Evolutionary conservation across 352 stramenopile genomes (phyloP).

Genomic region (Pythium diclinum): DNA sequence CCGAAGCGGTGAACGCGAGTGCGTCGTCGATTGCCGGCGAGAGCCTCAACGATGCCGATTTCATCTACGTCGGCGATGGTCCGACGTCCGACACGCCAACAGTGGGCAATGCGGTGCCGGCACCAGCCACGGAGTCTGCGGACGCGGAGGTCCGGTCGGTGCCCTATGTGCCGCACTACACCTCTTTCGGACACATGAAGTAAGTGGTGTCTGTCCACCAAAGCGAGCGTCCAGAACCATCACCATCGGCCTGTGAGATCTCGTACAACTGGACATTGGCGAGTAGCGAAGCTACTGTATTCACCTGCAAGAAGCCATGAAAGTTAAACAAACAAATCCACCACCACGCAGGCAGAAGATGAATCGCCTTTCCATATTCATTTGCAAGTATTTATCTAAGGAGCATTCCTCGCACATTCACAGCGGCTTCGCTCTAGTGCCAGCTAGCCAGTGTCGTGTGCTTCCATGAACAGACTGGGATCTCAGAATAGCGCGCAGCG

Average conservation of each 20-base stretch:
- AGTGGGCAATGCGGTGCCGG: not conserved
- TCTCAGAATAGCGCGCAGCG: not conserved
- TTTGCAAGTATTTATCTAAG: too few species aligned
- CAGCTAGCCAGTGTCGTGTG: too few species aligned
- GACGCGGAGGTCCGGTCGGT: not conserved
- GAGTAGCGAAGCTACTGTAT: too few species aligned
- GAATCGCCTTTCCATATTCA: too few species aligned
- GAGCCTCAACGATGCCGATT: not conserved
- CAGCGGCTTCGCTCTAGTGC: not conserved
- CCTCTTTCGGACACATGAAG: too few species aligned
- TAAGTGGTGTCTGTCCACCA: too few species aligned
- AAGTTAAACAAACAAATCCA: too few species aligned
- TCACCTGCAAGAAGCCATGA: too few species aligned
- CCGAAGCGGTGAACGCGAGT: not conserved
- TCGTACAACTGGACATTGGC: too few species aligned
- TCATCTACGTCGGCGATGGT: not conserved
- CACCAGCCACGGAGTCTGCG: not conserved
- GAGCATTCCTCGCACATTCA: not conserved
- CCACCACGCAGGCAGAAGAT: too few species aligned
- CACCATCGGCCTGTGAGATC: too few species aligned
- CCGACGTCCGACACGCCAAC: not conserved
- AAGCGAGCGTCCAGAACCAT: too few species aligned
- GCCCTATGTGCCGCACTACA: not conserved
- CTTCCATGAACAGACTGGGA: not conserved
- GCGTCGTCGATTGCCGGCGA: not conserved